These are phyloP conservation scores for Nitzschia palea DNA, from an alignment of 108 stramenopile species.

Conservation along the genomic window DNA sequence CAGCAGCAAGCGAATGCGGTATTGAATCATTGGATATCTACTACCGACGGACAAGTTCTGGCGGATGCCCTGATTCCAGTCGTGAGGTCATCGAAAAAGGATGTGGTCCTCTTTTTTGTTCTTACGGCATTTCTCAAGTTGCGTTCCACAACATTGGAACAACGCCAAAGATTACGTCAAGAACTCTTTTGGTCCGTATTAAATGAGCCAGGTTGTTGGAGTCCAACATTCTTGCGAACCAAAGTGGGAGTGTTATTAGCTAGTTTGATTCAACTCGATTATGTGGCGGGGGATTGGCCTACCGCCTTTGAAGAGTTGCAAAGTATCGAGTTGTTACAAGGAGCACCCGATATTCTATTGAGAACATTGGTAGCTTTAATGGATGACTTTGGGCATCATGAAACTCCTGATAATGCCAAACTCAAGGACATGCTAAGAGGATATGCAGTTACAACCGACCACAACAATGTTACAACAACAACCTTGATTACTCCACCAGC, in stretches of 20 bases:
- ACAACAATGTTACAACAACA: background rate
- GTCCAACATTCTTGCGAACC: conserved; percentile 46
- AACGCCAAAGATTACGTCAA: conserved; percentile 32
- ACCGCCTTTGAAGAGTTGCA: conserved; percentile 49
- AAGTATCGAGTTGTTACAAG: conserved; percentile 17
- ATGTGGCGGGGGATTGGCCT: conserved; percentile 29
- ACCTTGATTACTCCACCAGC: conserved; percentile 9
- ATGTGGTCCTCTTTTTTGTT: conserved; percentile 47
- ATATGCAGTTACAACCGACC: background rate
- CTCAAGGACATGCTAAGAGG: conserved; percentile 46
- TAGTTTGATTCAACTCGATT: conserved; percentile 47
- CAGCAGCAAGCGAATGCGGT: conserved; percentile 33
- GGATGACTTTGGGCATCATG: conserved; percentile 36
- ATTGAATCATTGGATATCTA: conserved; percentile 30
- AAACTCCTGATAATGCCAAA: conserved; percentile 26
- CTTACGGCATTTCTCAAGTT: conserved; percentile 46
- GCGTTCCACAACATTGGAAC: conserved; percentile 8
- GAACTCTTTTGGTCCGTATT: conserved; percentile 12
- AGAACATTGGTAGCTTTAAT: conserved; percentile 36
- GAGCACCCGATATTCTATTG: conserved; percentile 29
- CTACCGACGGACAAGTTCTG: conserved; percentile 7
- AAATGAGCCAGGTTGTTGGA: conserved; percentile 25
- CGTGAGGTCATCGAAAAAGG: conserved; percentile 16
- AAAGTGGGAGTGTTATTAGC: conserved; percentile 64
- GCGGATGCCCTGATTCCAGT: conserved; percentile 23